Evolutionary conservation across 352 stramenopile species (phyloP).

Genomic region (Phytophthora quininea): DNA sequence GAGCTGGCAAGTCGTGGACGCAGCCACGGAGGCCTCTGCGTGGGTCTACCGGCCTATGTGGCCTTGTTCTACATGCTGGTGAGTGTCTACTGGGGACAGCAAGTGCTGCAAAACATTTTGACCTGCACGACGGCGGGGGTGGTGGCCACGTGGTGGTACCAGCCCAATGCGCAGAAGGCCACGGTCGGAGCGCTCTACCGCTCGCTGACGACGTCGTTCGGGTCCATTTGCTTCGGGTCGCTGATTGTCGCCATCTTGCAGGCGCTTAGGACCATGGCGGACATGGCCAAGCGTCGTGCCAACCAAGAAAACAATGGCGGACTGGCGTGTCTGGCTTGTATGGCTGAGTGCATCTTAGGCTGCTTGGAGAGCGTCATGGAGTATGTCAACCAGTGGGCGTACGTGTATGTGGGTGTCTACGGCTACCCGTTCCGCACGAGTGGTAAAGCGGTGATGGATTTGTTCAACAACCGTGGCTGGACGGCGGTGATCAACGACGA

Average conservation of each 20-base stretch:
- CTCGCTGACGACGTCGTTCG: slow-evolving; percentile 81
- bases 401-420: slow-evolving; percentile 91
- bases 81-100: slow-evolving; percentile 85
- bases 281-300: slow-evolving; percentile 70
- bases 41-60: slow-evolving; percentile 59
- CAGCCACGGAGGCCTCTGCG: slow-evolving; percentile 56
- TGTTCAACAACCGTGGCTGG: slow-evolving; percentile 88
- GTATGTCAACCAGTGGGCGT: slow-evolving; percentile 92
- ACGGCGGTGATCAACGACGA: slow-evolving; percentile 92
- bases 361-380: slow-evolving; percentile 88
- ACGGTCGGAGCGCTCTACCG: slow-evolving; percentile 78
- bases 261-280: slow-evolving; percentile 76
- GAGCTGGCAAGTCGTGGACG: slow-evolving; percentile 40
- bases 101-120: slow-evolving; percentile 85
- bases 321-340: slow-evolving; percentile 83
- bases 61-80: slow-evolving; percentile 84
- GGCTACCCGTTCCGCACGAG: slow-evolving; percentile 86
- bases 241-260: slow-evolving; percentile 89
- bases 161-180: slow-evolving; percentile 57
- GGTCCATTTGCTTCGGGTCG: slow-evolving; percentile 86
- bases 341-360: slow-evolving; percentile 87
- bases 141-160: slow-evolving; percentile 88
- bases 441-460: slow-evolving; percentile 88
- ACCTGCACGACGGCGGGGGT: slow-evolving; percentile 83
- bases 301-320: slow-evolving; percentile 75